Percentiles rank a stretch among this genome's conserved stretches.
phyloP scores from a whole-genome alignment of 1,284 basidiomycete genomes.

The Termitomyces sp. region DNA sequence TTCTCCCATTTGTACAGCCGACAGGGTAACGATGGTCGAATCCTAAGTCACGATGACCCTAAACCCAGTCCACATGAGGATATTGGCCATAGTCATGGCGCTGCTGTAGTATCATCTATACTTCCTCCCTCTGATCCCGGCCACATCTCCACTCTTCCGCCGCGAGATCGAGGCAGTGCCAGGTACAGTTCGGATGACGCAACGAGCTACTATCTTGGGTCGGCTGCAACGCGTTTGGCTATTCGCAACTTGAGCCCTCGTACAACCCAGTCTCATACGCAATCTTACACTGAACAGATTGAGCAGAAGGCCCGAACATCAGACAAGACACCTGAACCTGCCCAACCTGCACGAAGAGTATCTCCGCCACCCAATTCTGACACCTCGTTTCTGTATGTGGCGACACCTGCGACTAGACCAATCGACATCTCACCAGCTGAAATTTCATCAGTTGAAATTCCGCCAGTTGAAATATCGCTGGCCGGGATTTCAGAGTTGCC shows the following conservation, averaged over 20 bases:
- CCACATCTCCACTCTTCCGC: constrained; percentile 4
- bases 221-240: constrained; percentile 29
- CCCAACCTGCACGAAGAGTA: not conserved
- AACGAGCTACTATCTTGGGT: constrained; percentile 28
- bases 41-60: constrained; percentile 19
- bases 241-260: constrained; percentile 37
- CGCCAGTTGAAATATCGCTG: constrained; percentile 2
- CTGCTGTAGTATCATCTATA: constrained; percentile 2
- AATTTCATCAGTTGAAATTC: not conserved
- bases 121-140: constrained; percentile 1
- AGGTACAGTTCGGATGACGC: constrained; percentile 27
- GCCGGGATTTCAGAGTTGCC: constrained; percentile 2
- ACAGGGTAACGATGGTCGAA: constrained; percentile 19
- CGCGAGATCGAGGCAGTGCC: constrained; percentile 29
- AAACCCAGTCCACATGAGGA: constrained; percentile 7
- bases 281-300: not conserved
- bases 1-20: constrained; percentile 22
- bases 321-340: not conserved
- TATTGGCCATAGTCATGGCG: constrained; percentile 11
- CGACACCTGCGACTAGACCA: constrained; percentile 9
- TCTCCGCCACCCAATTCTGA: constrained; percentile 8
- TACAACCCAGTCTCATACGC: constrained; percentile 25
- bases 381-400: constrained; percentile 14
- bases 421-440: not conserved
- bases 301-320: not conserved